Conservation (phyloP, 2,329 filamentous ascomycete species). For the Fusarium paranaense region DNA sequence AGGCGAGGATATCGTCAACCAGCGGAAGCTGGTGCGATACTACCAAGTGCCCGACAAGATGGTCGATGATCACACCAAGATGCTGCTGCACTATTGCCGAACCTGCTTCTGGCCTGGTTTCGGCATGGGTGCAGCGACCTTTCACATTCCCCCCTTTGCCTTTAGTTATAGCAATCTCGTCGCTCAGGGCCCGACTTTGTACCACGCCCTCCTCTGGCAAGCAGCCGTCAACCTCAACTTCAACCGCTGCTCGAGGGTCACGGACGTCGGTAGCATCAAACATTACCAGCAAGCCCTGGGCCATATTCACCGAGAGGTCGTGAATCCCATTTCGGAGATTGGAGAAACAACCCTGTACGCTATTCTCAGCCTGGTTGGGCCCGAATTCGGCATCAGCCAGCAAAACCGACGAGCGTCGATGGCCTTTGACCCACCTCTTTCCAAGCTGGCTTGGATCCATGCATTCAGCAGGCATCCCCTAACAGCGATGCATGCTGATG, state of each 20-base stretch:
- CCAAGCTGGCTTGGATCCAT: background rate
- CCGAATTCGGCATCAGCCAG: background rate
- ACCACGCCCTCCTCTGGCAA: background rate
- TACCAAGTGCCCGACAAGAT: background rate
- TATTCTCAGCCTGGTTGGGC: background rate
- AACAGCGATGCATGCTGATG: background rate
- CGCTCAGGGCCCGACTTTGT: background rate
- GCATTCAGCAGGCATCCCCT: background rate
- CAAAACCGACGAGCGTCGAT: background rate
- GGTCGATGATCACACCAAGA: background rate
- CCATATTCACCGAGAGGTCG: background rate
- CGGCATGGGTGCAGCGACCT: background rate
- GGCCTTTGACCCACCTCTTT: background rate
- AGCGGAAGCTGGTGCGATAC: background rate
- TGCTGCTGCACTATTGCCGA: background rate
- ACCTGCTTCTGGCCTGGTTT: background rate
- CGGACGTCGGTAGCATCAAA: background rate
- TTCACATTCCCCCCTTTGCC: background rate
- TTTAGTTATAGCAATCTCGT: background rate
- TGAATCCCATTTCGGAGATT: background rate
- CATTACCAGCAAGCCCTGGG: background rate
- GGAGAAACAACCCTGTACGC: background rate
- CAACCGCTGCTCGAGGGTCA: background rate
- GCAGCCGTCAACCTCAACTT: slow-evolving; percentile 1
- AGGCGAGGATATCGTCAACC: background rate